A percentile compares a stretch with the other conserved stretches of the same genome.
phyloP scores from a whole-genome alignment of 768 basidiomycete species.

The Boletus rex-veris region DNA sequence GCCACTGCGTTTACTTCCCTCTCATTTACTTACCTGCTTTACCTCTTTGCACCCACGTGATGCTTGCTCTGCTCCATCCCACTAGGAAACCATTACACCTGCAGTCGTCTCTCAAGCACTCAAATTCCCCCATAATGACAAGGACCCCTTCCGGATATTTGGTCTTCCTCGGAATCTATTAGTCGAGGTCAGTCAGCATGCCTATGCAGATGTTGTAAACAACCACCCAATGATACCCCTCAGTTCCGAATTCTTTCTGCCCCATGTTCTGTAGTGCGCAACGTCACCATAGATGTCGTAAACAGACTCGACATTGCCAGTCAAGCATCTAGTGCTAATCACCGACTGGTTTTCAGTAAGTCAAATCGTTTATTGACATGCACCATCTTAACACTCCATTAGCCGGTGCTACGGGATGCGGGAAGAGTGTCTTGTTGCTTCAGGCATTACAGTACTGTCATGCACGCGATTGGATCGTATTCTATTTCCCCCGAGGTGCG shows the following conservation, averaged over 20 bases:
- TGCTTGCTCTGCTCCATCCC: not conserved
- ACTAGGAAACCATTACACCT: constrained; percentile 31
- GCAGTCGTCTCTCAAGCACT: constrained; percentile 44
- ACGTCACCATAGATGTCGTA: constrained; percentile 55
- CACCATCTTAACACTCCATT: constrained; percentile 2
- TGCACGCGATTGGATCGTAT: constrained; percentile 69
- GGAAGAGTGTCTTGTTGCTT: constrained; percentile 76
- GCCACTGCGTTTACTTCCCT: not conserved
- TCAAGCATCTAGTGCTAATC: constrained; percentile 46
- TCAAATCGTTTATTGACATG: constrained; percentile 7
- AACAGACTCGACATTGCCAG: constrained; percentile 51
- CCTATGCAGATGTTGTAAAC: not conserved
- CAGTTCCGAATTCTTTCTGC: constrained; percentile 69
- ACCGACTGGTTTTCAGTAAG: constrained; percentile 65
- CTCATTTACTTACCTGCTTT: not conserved
- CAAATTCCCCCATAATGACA: constrained; percentile 42
- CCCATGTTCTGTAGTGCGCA: constrained; percentile 70
- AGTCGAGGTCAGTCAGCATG: constrained; percentile 56
- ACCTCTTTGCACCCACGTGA: not conserved
- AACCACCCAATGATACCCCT: not conserved
- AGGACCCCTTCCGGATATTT: constrained; percentile 56
- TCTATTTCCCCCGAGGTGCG: constrained; percentile 81
- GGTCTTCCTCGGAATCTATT: constrained; percentile 69
- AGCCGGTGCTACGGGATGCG: constrained; percentile 75
- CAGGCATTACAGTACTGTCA: constrained; percentile 72